Conservation (phyloP, 2,329 filamentous ascomycete genomes). For the Polychaeton citri region DNA sequence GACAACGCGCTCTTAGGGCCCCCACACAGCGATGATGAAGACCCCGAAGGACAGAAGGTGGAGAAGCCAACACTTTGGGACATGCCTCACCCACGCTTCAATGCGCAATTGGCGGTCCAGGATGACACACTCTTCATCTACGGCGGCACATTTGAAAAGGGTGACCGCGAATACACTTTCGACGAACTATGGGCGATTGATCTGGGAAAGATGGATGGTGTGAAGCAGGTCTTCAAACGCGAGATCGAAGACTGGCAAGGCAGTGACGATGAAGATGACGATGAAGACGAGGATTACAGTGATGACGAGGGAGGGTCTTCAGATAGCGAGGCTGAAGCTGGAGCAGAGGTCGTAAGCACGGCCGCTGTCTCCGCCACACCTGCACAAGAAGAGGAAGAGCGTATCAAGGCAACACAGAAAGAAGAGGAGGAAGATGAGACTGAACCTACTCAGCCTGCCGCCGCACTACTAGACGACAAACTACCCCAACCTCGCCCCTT, state of each 20-base stretch:
- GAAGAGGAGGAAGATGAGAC: constrained; percentile 10
- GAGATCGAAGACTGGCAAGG: constrained; percentile 75
- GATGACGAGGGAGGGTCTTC: constrained; percentile 37
- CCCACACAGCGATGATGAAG: constrained; percentile 28
- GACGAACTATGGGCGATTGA: constrained; percentile 90
- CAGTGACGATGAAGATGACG: constrained; percentile 30
- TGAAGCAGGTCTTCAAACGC: constrained; percentile 77
- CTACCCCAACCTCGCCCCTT: constrained; percentile 71
- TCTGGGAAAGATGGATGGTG: constrained; percentile 86
- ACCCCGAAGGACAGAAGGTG: constrained; percentile 39
- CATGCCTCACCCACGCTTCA: constrained; percentile 82
- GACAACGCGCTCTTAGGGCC: constrained; percentile 15
- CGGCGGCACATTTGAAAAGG: constrained; percentile 89
- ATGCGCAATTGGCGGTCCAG: constrained; percentile 79
- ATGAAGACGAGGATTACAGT: constrained; percentile 36
- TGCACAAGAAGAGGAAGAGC: constrained; percentile 5
- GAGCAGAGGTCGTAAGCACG: constrained; percentile 29
- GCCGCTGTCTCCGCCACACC: constrained; percentile 13
- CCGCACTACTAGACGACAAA: constrained; percentile 53
- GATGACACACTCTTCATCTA: constrained; percentile 89
- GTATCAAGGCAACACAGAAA: constrained; percentile 5
- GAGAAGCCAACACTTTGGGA: constrained; percentile 55
- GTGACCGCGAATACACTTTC: constrained; percentile 88
- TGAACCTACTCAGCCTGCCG: neutral
- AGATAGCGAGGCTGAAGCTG: constrained; percentile 10